Percentiles rank a stretch among this genome's conserved stretches.
Evolutionary conservation across 2,329 filamentous ascomycete species (phyloP).

Genomic region (Colletotrichum aenigma): DNA sequence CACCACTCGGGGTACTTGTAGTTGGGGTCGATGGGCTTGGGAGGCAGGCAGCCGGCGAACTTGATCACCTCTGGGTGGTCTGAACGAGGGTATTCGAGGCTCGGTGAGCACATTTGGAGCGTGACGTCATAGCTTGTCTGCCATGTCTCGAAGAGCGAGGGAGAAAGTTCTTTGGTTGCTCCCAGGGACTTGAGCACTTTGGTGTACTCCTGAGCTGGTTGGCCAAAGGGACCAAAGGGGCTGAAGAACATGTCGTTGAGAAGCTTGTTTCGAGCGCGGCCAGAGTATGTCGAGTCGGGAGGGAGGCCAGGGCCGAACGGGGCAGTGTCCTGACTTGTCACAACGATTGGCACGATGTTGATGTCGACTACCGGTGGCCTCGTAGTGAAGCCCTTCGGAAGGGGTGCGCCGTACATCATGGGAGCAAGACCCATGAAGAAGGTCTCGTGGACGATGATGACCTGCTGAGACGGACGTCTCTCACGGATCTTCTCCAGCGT

Average conservation of each 20-base stretch:
- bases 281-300: slow-evolving; percentile 39
- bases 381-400: slow-evolving; percentile 38
- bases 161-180: slow-evolving; percentile 23
- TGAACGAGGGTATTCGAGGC: slow-evolving; percentile 41
- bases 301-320: slow-evolving; percentile 42
- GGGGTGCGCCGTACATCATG: slow-evolving; percentile 38
- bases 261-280: slow-evolving; percentile 35
- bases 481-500: slow-evolving; percentile 37
- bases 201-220: slow-evolving; percentile 25
- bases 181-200: slow-evolving; percentile 32
- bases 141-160: slow-evolving; percentile 30
- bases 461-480: slow-evolving; percentile 35
- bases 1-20: slow-evolving; percentile 48
- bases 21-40: slow-evolving; percentile 30
- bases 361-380: slow-evolving; percentile 43
- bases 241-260: slow-evolving; percentile 25
- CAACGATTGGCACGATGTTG: slow-evolving; percentile 39
- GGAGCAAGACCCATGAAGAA: slow-evolving; percentile 41
- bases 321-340: slow-evolving; percentile 39
- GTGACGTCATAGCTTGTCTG: slow-evolving; percentile 34
- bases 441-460: slow-evolving; percentile 49
- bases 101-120: slow-evolving; percentile 41
- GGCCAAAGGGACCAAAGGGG: slow-evolving; percentile 25
- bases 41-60: slow-evolving; percentile 47
- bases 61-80: slow-evolving; percentile 41